Conservation (phyloP, 2,329 filamentous ascomycete species). For the Byssochlamys sp. region DNA sequence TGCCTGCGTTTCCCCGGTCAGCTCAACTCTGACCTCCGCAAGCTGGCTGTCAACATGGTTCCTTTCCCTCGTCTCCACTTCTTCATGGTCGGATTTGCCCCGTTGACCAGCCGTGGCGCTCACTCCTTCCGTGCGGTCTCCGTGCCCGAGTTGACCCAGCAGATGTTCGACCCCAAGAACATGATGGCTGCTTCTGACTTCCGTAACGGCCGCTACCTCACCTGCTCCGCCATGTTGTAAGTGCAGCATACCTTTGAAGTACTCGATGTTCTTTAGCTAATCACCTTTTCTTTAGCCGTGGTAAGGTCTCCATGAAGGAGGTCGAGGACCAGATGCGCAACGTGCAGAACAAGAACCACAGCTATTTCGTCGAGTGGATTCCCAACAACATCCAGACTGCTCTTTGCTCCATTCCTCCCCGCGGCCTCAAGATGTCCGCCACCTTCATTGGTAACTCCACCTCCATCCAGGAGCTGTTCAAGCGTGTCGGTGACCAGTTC, state of each 20-base stretch:
- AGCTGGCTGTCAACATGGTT: conserved; percentile 99
- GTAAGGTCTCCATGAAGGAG: conserved; percentile 99
- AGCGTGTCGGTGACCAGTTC: conserved; percentile 99
- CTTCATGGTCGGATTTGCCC: conserved; percentile 99
- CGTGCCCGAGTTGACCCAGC: conserved; percentile 96
- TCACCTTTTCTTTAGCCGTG: conserved; percentile 53
- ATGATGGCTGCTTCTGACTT: conserved; percentile 99
- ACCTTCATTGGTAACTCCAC: conserved; percentile 99
- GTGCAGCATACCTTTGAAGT: conserved; percentile 20
- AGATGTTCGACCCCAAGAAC: conserved; percentile 99
- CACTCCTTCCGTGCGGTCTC: conserved; percentile 95
- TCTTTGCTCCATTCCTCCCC: conserved; percentile 95
- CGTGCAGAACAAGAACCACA: conserved; percentile 98
- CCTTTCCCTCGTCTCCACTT: conserved; percentile 99
- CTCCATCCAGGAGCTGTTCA: conserved; percentile 99
- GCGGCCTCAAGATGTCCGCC: conserved; percentile 96
- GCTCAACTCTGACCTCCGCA: conserved; percentile 99
- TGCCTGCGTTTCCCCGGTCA: conserved; percentile 98
- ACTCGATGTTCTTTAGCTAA: conserved; percentile 20
- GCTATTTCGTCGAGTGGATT: conserved; percentile 99
- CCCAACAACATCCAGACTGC: conserved; percentile 99
- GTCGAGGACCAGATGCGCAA: conserved; percentile 99
- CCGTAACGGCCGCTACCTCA: conserved; percentile 98
- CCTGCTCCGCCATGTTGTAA: conserved; percentile 94
- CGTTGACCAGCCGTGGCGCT: conserved; percentile 83